Conservation (phyloP, 495 filamentous ascomycete species). For the Coniosporium apollinis region DNA sequence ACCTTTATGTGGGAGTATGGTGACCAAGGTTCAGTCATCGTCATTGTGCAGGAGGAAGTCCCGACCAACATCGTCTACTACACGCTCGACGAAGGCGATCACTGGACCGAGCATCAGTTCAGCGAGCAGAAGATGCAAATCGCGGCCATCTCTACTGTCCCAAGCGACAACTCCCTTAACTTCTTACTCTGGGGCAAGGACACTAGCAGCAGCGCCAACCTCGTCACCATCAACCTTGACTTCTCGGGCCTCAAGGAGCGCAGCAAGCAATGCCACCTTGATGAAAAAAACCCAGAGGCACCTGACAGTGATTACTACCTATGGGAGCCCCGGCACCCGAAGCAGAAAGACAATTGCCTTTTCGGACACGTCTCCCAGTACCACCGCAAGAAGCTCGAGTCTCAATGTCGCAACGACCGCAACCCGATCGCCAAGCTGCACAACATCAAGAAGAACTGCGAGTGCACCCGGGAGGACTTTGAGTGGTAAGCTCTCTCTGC, state of each 20-base stretch:
- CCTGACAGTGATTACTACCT: conserved; percentile 57
- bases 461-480: conserved; percentile 69
- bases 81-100: conserved; percentile 59
- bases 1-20: conserved; percentile 84
- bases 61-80: conserved; percentile 58
- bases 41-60: conserved; percentile 49
- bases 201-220: conserved; percentile 24
- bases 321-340: conserved; percentile 70
- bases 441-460: conserved; percentile 53
- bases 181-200: conserved; percentile 77
- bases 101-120: conserved; percentile 63
- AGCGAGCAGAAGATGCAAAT: conserved; percentile 49
- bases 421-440: conserved; percentile 52
- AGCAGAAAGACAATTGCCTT: conserved; percentile 58
- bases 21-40: conserved; percentile 81
- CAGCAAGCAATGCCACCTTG: conserved; percentile 42
- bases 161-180: conserved; percentile 72
- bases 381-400: conserved; percentile 61
- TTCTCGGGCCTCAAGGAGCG: conserved; percentile 59
- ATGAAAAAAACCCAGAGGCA: conserved; percentile 41
- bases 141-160: conserved; percentile 67
- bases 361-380: conserved; percentile 88
- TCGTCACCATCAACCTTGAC: conserved; percentile 65
- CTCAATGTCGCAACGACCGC: conserved; percentile 62
- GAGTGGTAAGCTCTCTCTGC: conserved; percentile 56